Evolutionary conservation across 2,329 filamentous ascomycete genomes (phyloP).

Genomic region (Lachnellula suecica): DNA sequence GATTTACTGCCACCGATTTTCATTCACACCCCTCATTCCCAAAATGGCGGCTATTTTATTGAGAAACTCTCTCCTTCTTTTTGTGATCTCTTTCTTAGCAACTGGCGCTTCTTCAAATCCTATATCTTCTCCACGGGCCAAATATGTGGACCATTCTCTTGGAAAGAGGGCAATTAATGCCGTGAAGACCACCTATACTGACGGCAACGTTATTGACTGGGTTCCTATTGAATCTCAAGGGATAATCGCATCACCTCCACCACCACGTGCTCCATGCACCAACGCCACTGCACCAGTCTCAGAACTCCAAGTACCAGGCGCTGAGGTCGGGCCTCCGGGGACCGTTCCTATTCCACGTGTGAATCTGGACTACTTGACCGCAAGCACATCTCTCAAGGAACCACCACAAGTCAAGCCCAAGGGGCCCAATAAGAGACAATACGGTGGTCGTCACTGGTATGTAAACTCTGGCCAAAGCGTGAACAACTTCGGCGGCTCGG

Average conservation of each 20-base stretch:
- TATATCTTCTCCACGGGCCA: neutral
- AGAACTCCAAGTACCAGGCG: conserved; percentile 7
- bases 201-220: conserved; percentile 16
- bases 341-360: conserved; percentile 14
- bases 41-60: conserved; percentile 1
- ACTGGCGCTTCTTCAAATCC: conserved; percentile 1
- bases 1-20: neutral
- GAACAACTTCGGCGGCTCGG: conserved; percentile 12
- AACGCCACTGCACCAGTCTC: conserved; percentile 2
- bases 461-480: conserved; percentile 8
- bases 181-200: conserved; percentile 10
- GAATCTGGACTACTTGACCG: neutral
- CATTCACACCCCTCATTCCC: neutral
- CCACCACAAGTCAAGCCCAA: neutral
- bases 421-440: conserved; percentile 3
- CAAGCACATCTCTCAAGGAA: neutral
- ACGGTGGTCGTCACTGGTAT: conserved; percentile 13
- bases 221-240: conserved; percentile 14
- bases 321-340: conserved; percentile 12
- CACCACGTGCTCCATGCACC: neutral
- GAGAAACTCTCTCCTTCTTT: neutral
- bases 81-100: neutral
- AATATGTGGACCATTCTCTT: conserved; percentile 4
- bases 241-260: conserved; percentile 11
- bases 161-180: conserved; percentile 6